phyloP scores from a whole-genome alignment of 345 rosid genomes.

The Tarenaya hassleriana region DNA sequence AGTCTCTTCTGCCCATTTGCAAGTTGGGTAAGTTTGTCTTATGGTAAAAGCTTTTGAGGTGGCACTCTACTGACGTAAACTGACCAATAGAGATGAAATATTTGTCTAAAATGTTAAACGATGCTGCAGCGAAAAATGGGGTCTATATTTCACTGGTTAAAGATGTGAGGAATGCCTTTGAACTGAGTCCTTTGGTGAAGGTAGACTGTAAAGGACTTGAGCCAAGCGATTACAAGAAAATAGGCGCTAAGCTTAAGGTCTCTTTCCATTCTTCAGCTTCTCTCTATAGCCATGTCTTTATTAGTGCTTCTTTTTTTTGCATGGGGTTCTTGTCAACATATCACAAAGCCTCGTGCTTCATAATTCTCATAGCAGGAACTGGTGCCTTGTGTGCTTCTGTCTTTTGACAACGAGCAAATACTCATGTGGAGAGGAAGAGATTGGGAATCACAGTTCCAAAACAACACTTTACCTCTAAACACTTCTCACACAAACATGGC shows the following conservation, averaged over 20 bases:
- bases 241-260: conserved; percentile 95
- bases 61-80: conserved; percentile 1
- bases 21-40: conserved; percentile 53
- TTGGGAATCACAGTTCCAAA: conserved; percentile 66
- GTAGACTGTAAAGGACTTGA: conserved; percentile 74
- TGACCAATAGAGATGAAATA: conserved; percentile 3
- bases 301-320: too few species aligned
- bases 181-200: conserved; percentile 78
- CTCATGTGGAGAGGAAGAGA: conserved; percentile 86
- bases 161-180: conserved; percentile 85
- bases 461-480: conserved; percentile 29
- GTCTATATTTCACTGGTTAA: conserved; percentile 61
- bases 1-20: conserved; percentile 70
- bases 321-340: too few species aligned
- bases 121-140: conserved; percentile 69
- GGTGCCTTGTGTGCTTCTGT: conserved; percentile 84
- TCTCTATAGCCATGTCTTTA: too few species aligned
- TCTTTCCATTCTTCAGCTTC: too few species aligned
- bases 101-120: conserved; percentile 5
- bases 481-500: conserved; percentile 27
- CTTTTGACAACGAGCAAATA: conserved; percentile 86
- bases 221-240: conserved; percentile 80
- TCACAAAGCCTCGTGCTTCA: too few species aligned
- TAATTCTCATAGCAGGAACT: conserved; percentile 47
- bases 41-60: too few species aligned